phyloP scores from a whole-genome alignment of 441 rosid species.

The Erodium moschatum region DNA sequence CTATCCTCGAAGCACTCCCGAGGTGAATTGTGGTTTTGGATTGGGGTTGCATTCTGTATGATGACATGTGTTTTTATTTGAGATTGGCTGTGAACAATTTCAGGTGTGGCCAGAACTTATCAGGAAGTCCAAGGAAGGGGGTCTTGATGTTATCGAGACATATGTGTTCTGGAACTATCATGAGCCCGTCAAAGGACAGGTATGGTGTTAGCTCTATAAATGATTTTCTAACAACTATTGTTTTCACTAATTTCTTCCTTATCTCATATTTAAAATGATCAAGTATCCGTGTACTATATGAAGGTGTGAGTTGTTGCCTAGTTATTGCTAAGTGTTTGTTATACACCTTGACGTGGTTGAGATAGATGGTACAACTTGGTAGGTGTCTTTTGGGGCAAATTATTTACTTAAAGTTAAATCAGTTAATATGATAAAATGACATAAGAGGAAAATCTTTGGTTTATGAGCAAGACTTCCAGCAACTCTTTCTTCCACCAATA shows the following conservation, averaged over 20 bases:
- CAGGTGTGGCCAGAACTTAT: conserved; percentile 64
- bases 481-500: neutral
- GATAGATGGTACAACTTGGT: neutral
- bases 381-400: neutral
- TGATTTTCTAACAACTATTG: neutral
- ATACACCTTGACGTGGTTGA: neutral
- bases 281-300: neutral
- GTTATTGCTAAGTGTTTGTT: neutral
- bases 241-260: neutral
- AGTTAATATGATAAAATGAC: neutral
- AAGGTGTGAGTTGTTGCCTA: neutral
- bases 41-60: conserved; percentile 6
- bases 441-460: neutral
- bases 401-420: neutral
- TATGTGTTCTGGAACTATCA: conserved; percentile 66
- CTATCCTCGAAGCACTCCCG: conserved; percentile 50
- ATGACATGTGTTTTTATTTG: conserved; percentile 5
- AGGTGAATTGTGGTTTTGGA: conserved; percentile 24
- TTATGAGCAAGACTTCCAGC: neutral
- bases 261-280: neutral
- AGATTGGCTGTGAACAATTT: conserved; percentile 10
- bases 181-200: conserved; percentile 61
- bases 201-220: conserved; percentile 16
- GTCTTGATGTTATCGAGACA: conserved; percentile 58
- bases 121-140: conserved; percentile 57